Evolutionary conservation across 345 rosid species (phyloP), one percentile per base, ranked within the genome.

Genomic region (Citrus australasica): DNA sequence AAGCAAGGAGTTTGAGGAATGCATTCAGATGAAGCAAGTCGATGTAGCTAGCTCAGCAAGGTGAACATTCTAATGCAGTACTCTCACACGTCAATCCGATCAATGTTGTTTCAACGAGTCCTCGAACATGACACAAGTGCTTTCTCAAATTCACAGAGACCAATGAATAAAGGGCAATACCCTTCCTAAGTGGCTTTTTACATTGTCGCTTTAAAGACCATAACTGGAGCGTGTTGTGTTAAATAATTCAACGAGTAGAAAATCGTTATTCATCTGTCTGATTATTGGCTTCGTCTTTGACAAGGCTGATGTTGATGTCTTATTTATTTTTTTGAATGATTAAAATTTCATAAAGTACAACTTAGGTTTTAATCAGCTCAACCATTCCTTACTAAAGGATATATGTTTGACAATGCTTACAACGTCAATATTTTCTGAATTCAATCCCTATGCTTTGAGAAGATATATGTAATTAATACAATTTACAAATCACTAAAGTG

Each of bases 1-100:
- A 87, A 88, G 85, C 80, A 83, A 82, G 33, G 98, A 94, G 48
- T 77, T 78, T 74, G 76, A 83, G 74, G 82, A 87, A 79, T 17
- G 73, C 17, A 81, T 42, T 21, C 6, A 71, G 48, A 73, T 69
- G 81, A 83, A 89, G 79, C 85, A 82, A 59, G 71, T 83, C 25
- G 89, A 85, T 64, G 82, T 75, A 64, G 78, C 81, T 59, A 67
- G 78, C 81, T 71, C 75, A 69, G 48, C 73, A 69, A 28, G 83
- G 27, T 28, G 60, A 71, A 37, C 75, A 48, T n/a, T 71, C 71
- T 7, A 81, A 75, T 35, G 78, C 46, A 75, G 58, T 74, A 14
- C 56, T 51, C 21, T 64, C 68, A 42, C 74, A 78, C 13, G 63
- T 65, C 63, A 65, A 64, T 76, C 78, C 78, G 51, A 48, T 48